Conservation (phyloP, 2,329 filamentous ascomycete species). For the Fusarium lyarnte region DNA sequence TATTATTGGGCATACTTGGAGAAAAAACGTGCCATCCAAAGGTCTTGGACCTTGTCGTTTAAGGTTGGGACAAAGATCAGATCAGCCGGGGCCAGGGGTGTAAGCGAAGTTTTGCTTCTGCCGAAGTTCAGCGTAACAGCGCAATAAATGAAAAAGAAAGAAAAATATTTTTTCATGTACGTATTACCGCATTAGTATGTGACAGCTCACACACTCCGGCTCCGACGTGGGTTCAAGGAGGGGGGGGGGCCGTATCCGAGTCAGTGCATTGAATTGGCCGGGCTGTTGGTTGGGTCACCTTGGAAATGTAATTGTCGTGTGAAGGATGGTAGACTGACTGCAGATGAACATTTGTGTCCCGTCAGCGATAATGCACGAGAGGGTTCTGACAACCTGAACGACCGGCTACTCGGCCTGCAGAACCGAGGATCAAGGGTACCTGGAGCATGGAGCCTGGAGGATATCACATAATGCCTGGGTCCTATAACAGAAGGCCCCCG, state of each 20-base stretch:
- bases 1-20: not conserved
- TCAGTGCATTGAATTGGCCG: not conserved
- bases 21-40: constrained; percentile 1
- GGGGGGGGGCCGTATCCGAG: not conserved
- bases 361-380: not conserved
- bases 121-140: constrained; percentile 7
- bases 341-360: not conserved
- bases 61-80: constrained; percentile 37
- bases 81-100: constrained; percentile 31
- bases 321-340: not conserved
- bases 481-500: not conserved
- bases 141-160: not conserved
- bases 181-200: constrained; percentile 4
- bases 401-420: not conserved
- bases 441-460: not conserved
- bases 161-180: not conserved
- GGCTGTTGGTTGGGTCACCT: not conserved
- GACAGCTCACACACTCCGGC: constrained; percentile 31
- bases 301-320: not conserved
- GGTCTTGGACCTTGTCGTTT: constrained; percentile 16
- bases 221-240: constrained; percentile 17
- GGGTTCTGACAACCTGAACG: not conserved
- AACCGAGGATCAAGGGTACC: not conserved
- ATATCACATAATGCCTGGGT: not conserved
- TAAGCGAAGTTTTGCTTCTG: constrained; percentile 28